Evolutionary conservation across 2,329 filamentous ascomycete species (phyloP).

Genomic region (Lasiodiplodia sp.): DNA sequence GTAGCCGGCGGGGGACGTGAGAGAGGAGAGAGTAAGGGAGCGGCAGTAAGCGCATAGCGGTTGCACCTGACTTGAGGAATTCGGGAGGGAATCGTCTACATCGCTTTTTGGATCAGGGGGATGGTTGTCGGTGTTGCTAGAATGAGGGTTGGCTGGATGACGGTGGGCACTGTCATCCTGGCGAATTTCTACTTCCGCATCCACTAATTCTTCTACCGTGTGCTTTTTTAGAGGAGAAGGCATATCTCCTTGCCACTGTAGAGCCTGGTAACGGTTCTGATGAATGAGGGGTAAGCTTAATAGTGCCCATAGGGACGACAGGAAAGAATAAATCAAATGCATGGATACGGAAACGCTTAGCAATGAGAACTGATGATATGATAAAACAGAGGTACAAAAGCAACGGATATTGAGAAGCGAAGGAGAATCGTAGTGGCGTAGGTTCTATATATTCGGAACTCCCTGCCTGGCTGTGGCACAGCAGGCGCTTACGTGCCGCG

Average conservation of each 20-base stretch:
- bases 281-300: neutral
- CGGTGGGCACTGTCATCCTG: neutral
- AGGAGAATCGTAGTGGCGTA: neutral
- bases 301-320: neutral
- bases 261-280: neutral
- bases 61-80: neutral
- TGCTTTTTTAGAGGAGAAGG: neutral
- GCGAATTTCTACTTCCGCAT: neutral
- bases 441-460: neutral
- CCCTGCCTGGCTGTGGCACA: neutral
- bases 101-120: too few species aligned
- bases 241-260: neutral
- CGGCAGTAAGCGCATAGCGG: neutral
- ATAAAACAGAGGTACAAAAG: neutral
- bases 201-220: neutral
- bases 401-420: neutral
- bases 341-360: too few species aligned
- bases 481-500: constrained; percentile 2
- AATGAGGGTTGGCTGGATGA: too few species aligned
- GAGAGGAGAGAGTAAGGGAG: neutral
- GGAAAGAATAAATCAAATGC: neutral
- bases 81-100: neutral
- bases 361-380: too few species aligned
- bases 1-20: neutral
- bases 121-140: too few species aligned